Evolutionary conservation across 768 basidiomycete species (phyloP).

Genomic region (Kwoniella mangroviensis): DNA sequence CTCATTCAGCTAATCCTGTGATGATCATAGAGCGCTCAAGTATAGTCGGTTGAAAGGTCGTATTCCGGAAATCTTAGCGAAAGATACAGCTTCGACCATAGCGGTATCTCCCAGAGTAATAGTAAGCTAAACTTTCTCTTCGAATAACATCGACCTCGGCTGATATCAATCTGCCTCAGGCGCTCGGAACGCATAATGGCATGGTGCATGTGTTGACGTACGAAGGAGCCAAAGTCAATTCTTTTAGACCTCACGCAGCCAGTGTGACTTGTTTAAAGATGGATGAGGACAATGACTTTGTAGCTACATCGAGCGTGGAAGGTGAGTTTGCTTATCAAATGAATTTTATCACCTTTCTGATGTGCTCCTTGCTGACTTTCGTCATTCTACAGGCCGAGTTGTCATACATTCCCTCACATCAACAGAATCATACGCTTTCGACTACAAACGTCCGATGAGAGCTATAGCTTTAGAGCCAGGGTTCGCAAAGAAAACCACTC

Average conservation of each 20-base stretch:
- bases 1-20: not conserved
- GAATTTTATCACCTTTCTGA: too few relatives aligned
- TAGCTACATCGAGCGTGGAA: conserved; percentile 90
- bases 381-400: conserved; percentile 72
- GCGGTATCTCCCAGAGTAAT: conserved; percentile 73
- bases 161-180: conserved; percentile 62
- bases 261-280: conserved; percentile 83
- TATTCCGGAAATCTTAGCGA: conserved; percentile 76
- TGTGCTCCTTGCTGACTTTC: too few relatives aligned
- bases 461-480: conserved; percentile 87
- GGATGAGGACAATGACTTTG: conserved; percentile 82
- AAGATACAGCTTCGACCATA: conserved; percentile 85
- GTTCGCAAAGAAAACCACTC: conserved; percentile 75
- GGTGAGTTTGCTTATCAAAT: conserved; percentile 69
- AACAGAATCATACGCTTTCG: conserved; percentile 79
- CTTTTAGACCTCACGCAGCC: conserved; percentile 86
- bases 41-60: conserved; percentile 80
- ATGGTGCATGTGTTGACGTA: conserved; percentile 84
- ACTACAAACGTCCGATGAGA: conserved; percentile 90
- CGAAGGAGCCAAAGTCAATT: conserved; percentile 79
- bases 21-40: conserved; percentile 66
- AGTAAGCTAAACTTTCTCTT: conserved; percentile 60
- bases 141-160: not conserved
- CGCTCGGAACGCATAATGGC: conserved; percentile 90
- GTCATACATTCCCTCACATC: conserved; percentile 80